Base-by-base conservation (phyloP, 2,329 filamentous ascomycete genomes). In the Parafenestella ontariensis region DNA sequence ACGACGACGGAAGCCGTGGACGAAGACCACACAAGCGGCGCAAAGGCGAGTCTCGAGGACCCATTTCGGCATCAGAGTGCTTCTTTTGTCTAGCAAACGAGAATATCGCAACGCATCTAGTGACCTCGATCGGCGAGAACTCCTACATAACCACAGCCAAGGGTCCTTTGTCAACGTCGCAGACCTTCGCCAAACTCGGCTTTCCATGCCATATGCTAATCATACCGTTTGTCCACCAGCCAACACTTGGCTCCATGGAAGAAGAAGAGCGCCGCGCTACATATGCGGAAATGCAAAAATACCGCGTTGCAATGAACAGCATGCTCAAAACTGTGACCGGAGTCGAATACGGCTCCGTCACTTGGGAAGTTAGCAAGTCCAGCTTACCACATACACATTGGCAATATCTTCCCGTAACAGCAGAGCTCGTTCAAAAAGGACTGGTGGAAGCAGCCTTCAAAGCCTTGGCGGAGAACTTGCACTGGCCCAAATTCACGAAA, bases 1-100 rank as follows among this genome's bases (percentile, higher is more conserved):
- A 75, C 46, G 71, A 75, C 13, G 75, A 76, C 21, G 54, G 68
- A 49, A 54, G 56, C 40, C 68, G 73, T 39, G 70, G 73, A 31
- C 76, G 79, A 39, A 68, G 66, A 65, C 59, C 67, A 8, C 64
- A 75, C 59, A 80, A 81, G 56, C 71, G 77, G 28, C 69, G 68
- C 26, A 70, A 73, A 51, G 68, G 66, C 33, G 70, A 72, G 41
- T 52, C 53, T 29, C 65, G 67, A 36, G 70, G 74, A 5, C 76
- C 78, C 4, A 67, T 77, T 17, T 66, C 67, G 0, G 92, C 91
- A 1, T 88, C 89, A 47, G 85, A 89, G 68, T 99, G 95, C 78
- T 99, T 95, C 81, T 98, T 99, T 80, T 99, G 95, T 72, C 83
- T 99, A 10, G 93, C 91, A 5, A 97, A 96, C 74, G 87, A 90